phyloP scores from a whole-genome alignment of 1,284 basidiomycete species.

The Leccinum pachyderme region DNA sequence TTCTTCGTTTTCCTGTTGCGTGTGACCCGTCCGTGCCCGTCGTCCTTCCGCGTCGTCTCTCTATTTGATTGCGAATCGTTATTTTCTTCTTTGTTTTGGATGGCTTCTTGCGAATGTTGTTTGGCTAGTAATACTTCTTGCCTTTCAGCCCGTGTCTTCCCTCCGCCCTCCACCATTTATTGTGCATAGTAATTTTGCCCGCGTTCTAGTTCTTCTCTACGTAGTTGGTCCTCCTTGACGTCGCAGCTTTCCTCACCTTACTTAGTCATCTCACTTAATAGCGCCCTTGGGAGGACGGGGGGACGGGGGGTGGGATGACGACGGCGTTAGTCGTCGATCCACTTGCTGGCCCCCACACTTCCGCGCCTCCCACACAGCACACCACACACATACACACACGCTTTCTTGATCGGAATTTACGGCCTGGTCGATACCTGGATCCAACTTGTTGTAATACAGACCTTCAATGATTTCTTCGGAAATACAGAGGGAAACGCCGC shows the following conservation, averaged over 20 bases:
- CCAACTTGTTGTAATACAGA: not conserved
- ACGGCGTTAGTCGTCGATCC: slow-evolving; percentile 13
- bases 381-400: not conserved
- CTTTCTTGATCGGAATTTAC: not conserved
- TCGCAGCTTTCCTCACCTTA: slow-evolving; percentile 19
- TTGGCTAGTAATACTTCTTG: slow-evolving; percentile 10
- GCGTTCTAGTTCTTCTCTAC: not conserved
- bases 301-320: slow-evolving; percentile 5
- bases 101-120: slow-evolving; percentile 21
- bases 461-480: not conserved
- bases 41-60: slow-evolving; percentile 6
- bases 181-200: slow-evolving; percentile 27
- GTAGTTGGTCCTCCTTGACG: slow-evolving; percentile 13
- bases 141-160: slow-evolving; percentile 1
- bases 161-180: slow-evolving; percentile 8
- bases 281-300: not conserved
- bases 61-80: slow-evolving; percentile 5
- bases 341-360: not conserved
- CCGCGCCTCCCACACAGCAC: not conserved
- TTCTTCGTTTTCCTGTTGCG: slow-evolving; percentile 6
- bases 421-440: not conserved
- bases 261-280: slow-evolving; percentile 27
- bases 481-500: not conserved
- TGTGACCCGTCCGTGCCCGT: slow-evolving; percentile 13
- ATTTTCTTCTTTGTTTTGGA: slow-evolving; percentile 10